These are phyloP conservation scores for Aspergillus neoniger DNA, from an alignment of 2,329 filamentous ascomycete species.

Conservation along the genomic window DNA sequence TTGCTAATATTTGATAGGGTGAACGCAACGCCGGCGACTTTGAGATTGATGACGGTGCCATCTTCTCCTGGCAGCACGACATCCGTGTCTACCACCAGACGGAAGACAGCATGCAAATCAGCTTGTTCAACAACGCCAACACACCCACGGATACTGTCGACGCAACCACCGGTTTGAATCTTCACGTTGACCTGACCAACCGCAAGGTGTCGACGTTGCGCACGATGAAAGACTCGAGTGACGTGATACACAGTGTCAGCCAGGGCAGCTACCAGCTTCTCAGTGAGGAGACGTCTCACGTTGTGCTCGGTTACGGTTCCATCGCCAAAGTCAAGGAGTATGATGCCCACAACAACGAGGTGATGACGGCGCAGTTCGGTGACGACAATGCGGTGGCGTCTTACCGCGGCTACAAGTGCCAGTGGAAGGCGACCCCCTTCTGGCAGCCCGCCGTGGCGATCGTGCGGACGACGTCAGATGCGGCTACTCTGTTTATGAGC, in stretches of 20 bases:
- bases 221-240: constrained; percentile 23
- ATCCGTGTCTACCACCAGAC: constrained; percentile 40
- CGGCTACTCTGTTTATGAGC: constrained; percentile 38
- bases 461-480: constrained; percentile 14
- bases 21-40: constrained; percentile 30
- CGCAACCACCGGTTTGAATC: constrained; percentile 26
- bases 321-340: constrained; percentile 41
- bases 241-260: constrained; percentile 30
- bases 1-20: constrained; percentile 17
- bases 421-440: constrained; percentile 37
- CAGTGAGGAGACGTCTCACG: constrained; percentile 24
- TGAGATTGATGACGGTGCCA: constrained; percentile 19
- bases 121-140: constrained; percentile 37
- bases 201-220: constrained; percentile 26
- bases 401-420: constrained; percentile 40
- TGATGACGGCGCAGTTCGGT: constrained; percentile 38
- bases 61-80: constrained; percentile 39
- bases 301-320: constrained; percentile 39
- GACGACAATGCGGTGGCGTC: constrained; percentile 32
- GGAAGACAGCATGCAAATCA: constrained; percentile 33
- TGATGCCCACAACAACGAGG: constrained; percentile 31
- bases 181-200: constrained; percentile 26
- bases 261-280: constrained; percentile 34
- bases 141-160: constrained; percentile 24
- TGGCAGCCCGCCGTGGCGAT: constrained; percentile 30